These are phyloP conservation scores for Fusarium chaquense DNA, from an alignment of 2,329 filamentous ascomycete species.

Conservation along the genomic window DNA sequence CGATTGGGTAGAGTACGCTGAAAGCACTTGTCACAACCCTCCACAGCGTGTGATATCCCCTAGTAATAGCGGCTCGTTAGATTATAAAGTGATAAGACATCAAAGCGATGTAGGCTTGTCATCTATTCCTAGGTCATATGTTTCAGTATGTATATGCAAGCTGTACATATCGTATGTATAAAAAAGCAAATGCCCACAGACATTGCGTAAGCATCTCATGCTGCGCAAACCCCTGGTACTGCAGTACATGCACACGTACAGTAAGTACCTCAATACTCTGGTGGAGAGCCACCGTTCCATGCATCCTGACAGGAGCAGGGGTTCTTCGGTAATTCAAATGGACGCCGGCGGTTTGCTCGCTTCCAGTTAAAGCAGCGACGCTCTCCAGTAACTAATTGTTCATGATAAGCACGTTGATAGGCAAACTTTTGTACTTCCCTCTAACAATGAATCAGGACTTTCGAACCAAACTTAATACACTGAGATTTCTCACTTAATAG, in stretches of 20 bases:
- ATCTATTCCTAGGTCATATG: not conserved
- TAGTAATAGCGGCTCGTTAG: not conserved
- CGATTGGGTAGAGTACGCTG: not conserved
- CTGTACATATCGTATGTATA: not conserved
- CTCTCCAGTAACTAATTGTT: not conserved
- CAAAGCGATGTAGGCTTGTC: not conserved
- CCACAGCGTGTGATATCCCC: not conserved
- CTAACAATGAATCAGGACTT: too few relatives aligned
- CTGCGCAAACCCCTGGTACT: not conserved
- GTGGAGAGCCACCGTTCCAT: not conserved
- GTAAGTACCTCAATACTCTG: too few relatives aligned
- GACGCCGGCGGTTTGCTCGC: not conserved
- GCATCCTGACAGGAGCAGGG: not conserved
- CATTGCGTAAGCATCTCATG: not conserved
- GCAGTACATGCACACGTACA: not conserved
- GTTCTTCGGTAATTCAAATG: slow-evolving; percentile 2
- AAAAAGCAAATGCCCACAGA: not conserved
- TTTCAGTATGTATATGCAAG: not conserved
- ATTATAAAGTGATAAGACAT: not conserved
- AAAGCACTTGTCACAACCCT: not conserved
- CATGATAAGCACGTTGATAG: not conserved
- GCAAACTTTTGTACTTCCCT: not conserved
- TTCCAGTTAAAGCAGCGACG: not conserved
- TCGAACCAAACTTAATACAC: too few relatives aligned
- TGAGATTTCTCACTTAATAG: too few relatives aligned